These are phyloP conservation scores for Saturnispora silvae DNA, from an alignment of 805 yeast genomes.

Conservation along the genomic window DNA sequence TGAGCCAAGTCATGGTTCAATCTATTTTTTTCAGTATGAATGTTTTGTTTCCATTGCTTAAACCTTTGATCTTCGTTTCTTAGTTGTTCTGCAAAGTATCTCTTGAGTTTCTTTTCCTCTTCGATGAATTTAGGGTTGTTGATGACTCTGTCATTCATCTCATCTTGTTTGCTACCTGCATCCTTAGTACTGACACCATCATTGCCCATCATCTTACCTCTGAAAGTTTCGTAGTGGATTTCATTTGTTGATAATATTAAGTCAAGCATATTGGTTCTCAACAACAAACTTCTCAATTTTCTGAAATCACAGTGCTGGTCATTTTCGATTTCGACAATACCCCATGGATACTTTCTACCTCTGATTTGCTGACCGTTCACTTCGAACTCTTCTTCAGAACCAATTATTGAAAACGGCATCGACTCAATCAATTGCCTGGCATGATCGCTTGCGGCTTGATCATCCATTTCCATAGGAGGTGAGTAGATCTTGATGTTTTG, in stretches of 20 bases:
- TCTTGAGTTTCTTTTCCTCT: constrained; percentile 89
- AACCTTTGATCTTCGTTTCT: constrained; percentile 95
- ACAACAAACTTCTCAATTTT: constrained; percentile 63
- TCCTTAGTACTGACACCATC: constrained; percentile 19
- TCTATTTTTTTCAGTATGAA: constrained; percentile 88
- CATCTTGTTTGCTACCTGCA: constrained; percentile 16
- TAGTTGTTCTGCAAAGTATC: constrained; percentile 92
- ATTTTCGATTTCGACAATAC: constrained; percentile 78
- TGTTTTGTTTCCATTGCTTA: constrained; percentile 97
- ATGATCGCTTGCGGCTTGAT: constrained; percentile 68
- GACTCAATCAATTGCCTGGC: constrained; percentile 69
- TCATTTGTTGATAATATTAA: constrained; percentile 72
- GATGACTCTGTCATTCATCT: constrained; percentile 30
- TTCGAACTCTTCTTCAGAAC: constrained; percentile 63
- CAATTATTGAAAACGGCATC: constrained; percentile 82
- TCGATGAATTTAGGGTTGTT: constrained; percentile 89
- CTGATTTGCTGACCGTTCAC: constrained; percentile 54
- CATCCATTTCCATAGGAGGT: constrained; percentile 70
- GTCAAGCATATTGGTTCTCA: constrained; percentile 79
- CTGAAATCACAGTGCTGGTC: constrained; percentile 79
- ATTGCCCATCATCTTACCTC: constrained; percentile 63
- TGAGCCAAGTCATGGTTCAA: constrained; percentile 89
- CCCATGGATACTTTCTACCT: constrained; percentile 89
- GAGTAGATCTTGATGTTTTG: constrained; percentile 78
- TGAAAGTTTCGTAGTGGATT: constrained; percentile 68